Evolutionary conservation across 1,284 basidiomycete genomes (phyloP), one percentile per base, ranked within the genome.

Genomic region (Ganoderma lucidum): DNA sequence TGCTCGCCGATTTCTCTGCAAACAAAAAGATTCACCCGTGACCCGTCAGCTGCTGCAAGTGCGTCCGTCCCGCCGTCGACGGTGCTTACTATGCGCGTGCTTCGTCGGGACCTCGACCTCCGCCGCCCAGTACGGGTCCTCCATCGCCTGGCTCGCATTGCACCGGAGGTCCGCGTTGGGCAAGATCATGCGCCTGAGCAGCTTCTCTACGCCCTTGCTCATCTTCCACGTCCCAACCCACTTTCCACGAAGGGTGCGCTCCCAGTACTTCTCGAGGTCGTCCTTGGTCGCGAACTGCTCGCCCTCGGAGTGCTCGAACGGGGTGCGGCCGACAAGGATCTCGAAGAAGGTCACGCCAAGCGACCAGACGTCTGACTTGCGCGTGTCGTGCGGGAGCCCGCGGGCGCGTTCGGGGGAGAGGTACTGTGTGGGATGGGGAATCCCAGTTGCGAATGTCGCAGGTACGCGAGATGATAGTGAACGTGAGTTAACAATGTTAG

Each of bases 311-410:
- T 90, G 79, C 78, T 98, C 96, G 77, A 98, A 98, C 1, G 96
- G 96, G 3, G 96, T 98, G 17, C 96, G 87, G 0, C 96, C 96
- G 39, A 92, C 83, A 32, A 98, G 87, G 70, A 98, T 93, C 80
- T 98, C 96, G 78, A 96, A 98, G 80, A 97, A 93, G 0, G 96
- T 95, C 42, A 98, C 86, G 9, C 96, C 96, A 0, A 98, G 88
- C 3, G 96, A 93, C 95, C 96, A 98, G 48, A 98, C 87, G 75
- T 98, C 96, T 0, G 93, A 93, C 79, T 95, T 93, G 66, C 96
- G 91, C 62, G 96, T 97, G 76, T 98, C 96, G 75, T 98, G 96
- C 4, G 89, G 88, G 62, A 92, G 84, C 3, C 95, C 95, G 56
- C 90, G 87, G 1, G 96, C 95, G 9, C 96, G 90, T 78, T 96